A percentile compares a stretch with the other conserved stretches of the same genome.
These are phyloP conservation scores for Fonsecaea erecta DNA, from an alignment of 2,329 filamentous ascomycete genomes.

Conservation along the genomic window DNA sequence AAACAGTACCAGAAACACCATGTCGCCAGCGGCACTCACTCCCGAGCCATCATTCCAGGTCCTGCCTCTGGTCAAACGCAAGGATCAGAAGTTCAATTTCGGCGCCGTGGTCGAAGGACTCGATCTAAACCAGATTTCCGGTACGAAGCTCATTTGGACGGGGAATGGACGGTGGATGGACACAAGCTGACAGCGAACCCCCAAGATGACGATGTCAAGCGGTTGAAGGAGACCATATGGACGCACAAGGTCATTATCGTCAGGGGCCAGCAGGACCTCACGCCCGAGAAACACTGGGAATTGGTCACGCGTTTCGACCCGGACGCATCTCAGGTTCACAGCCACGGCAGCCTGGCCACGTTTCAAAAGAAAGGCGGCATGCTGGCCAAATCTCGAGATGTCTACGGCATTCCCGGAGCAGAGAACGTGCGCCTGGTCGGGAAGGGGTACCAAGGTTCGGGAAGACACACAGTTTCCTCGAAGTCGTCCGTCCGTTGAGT, in stretches of 20 bases:
- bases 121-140: constrained; percentile 46
- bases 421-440: constrained; percentile 54
- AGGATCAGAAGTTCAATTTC: constrained; percentile 41
- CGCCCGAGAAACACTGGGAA: constrained; percentile 53
- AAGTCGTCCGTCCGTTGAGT: not conserved
- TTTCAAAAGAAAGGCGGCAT: constrained; percentile 50
- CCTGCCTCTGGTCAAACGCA: constrained; percentile 14
- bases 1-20: too few relatives aligned
- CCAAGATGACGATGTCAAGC: constrained; percentile 46
- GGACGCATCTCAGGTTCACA: constrained; percentile 48
- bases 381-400: constrained; percentile 44
- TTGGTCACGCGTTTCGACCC: constrained; percentile 53
- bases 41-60: constrained; percentile 27
- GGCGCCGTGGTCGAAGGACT: constrained; percentile 46
- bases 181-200: constrained; percentile 1
- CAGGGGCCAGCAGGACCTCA: constrained; percentile 50
- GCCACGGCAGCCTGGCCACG: constrained; percentile 49
- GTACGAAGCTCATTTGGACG: constrained; percentile 4
- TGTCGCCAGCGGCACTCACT: constrained; percentile 27
- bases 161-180: too few relatives aligned
- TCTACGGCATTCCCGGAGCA: constrained; percentile 48
- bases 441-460: constrained; percentile 50
- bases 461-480: not conserved
- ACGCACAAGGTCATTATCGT: constrained; percentile 52
- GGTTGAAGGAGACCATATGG: constrained; percentile 49